These are phyloP conservation scores for Magnolia officinalis DNA, from an alignment of 164 flowering plant species.

Conservation along the genomic window DNA sequence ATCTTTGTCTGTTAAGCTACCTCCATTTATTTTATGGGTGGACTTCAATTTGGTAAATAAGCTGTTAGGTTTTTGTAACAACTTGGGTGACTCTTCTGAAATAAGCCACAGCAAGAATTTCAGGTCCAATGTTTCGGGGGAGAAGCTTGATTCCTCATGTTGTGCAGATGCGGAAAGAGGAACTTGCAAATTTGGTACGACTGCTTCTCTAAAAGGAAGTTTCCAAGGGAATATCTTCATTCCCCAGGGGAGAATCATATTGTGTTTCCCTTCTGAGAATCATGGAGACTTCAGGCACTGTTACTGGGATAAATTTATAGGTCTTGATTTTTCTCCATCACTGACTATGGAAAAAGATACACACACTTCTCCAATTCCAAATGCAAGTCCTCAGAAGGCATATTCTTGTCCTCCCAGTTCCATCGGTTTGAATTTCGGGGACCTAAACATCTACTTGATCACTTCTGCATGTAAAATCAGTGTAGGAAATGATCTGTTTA, in stretches of 20 bases:
- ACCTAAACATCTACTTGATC: constrained; percentile 47
- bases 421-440: constrained; percentile 51
- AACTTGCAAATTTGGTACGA: constrained; percentile 11
- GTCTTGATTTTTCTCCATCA: constrained; percentile 56
- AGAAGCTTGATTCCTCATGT: constrained; percentile 21
- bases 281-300: constrained; percentile 23
- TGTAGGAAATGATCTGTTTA: constrained; percentile 9
- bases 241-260: constrained; percentile 56
- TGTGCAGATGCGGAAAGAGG: constrained; percentile 20
- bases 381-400: constrained; percentile 23
- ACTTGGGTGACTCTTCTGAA: constrained; percentile 27
- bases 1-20: constrained; percentile 58
- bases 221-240: constrained; percentile 48
- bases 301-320: constrained; percentile 62
- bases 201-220: constrained; percentile 29
- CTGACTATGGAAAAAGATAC: constrained; percentile 15
- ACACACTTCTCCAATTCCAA: constrained; percentile 7
- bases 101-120: constrained; percentile 11
- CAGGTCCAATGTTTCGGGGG: constrained; percentile 14
- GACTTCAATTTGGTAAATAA: constrained; percentile 41
- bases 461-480: constrained; percentile 20
- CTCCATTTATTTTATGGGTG: constrained; percentile 73
- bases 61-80: constrained; percentile 39
- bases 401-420: constrained; percentile 36
- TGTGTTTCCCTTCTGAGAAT: constrained; percentile 61